Evolutionary conservation across 1,284 basidiomycete genomes (phyloP), one percentile per base, ranked within the genome.

Genomic region (Cerioporus squamosus): DNA sequence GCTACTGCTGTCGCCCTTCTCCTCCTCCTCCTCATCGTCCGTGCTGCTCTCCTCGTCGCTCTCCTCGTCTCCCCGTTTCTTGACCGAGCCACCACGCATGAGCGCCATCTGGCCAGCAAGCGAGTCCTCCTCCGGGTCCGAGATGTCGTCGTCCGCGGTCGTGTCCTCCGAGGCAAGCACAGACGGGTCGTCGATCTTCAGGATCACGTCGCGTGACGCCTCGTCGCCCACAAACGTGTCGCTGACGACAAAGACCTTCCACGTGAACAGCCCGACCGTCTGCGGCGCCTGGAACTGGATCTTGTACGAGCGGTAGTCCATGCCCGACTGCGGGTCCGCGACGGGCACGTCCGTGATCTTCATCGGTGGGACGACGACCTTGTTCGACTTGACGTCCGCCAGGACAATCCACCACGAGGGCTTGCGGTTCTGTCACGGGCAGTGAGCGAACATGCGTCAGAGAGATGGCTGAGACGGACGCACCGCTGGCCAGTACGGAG

Each of bases 71-170:
- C 51, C 24, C 51, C 69, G 73, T 60, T n/a, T n/a, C n/a, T n/a
- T n/a, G n/a, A 98, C 95, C 40, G 86, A 74, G 15, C 90, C 92
- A 5, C 97, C 97, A 52, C 94, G 88, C 94, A 99, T 97, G 50
- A 90, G 85, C 2, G 97, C 96, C 95, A 99, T 98, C 80, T 99
- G 97, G 3, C 97, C 97, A 3, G 96, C 97, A 47, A 99, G 79
- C 23, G 89, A 85, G 74, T 97, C 96, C 75, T 98, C 96, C 48
- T n/a, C n/a, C n/a, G 96, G 95, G 54, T 97, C 95, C 0, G 94
- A 97, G 62, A 98, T 98, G 58, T 96, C 94, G 70, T 97, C 95
- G 50, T 96, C 95, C 14, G 75, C 79, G 20, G 77, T 83, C 57
- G 82, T 79, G 56, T 90, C 88, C 10, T 88, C 87, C 0, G 75